Percentiles rank a stretch among this genome's conserved stretches.
phyloP scores from a whole-genome alignment of 805 yeast genomes.

The Wickerhamiella musiphila region DNA sequence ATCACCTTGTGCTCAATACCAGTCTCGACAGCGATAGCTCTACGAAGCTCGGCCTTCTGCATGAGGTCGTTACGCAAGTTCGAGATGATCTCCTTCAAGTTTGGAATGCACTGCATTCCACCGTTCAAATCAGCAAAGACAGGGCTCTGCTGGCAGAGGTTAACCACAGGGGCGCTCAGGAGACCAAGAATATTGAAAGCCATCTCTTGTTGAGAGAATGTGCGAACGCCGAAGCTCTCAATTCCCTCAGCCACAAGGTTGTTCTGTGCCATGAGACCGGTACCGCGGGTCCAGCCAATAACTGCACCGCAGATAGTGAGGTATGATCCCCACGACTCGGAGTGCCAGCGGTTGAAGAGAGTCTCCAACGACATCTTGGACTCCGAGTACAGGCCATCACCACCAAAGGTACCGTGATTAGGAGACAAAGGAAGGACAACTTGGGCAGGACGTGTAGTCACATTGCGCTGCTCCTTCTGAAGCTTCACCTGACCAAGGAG shows the following conservation, averaged over 20 bases:
- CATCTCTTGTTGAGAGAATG: constrained; percentile 98
- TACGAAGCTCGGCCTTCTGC: constrained; percentile 79
- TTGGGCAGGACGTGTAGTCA: constrained; percentile 96
- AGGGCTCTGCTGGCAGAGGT: constrained; percentile 82
- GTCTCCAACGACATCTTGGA: constrained; percentile 92
- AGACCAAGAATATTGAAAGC: constrained; percentile 95
- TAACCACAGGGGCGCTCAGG: constrained; percentile 68
- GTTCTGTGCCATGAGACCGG: constrained; percentile 96
- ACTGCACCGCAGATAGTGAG: constrained; percentile 95
- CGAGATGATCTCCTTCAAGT: constrained; percentile 75
- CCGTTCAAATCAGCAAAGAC: constrained; percentile 98
- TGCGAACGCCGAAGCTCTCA: constrained; percentile 88
- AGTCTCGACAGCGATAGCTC: constrained; percentile 88
- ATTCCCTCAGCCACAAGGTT: constrained; percentile 96
- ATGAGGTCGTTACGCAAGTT: constrained; percentile 54
- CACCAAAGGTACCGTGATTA: constrained; percentile 97
- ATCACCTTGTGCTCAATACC: constrained; percentile 75
- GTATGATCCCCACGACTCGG: constrained; percentile 91
- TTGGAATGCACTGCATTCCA: constrained; percentile 86
- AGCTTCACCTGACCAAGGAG: constrained; percentile 79
- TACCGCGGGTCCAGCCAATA: constrained; percentile 99
- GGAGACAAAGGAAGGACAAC: constrained; percentile 93
- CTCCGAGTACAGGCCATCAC: constrained; percentile 96
- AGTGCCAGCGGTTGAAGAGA: constrained; percentile 94
- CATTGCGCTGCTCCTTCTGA: constrained; percentile 56